Evolutionary conservation across 345 rosid species (phyloP), one percentile per base, ranked within the genome.

Genomic region (Arabis alpina): DNA sequence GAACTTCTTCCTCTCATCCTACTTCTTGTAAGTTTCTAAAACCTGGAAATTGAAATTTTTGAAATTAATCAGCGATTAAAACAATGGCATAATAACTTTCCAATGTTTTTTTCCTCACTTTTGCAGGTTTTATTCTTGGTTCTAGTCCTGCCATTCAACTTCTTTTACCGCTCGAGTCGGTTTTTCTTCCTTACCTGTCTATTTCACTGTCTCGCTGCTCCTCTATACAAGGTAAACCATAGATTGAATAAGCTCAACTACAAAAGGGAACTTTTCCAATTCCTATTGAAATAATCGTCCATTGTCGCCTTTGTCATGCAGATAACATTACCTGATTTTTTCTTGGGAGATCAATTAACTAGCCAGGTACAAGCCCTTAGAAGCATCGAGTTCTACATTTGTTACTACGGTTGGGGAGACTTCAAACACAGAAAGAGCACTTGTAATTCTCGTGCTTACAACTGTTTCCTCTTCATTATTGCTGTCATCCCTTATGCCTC

Each of bases 321-420:
- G 93, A 89, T 88, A 24, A 83, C 80, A 27, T 79, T 83, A n/a
- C 88, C 85, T 2, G 91, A 88, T 83, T 88, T 85, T 76, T 82
- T 86, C 83, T 81, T 88, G 83, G 95, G 84, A 47, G 92, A 86
- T 74, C 85, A 89, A 10, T 58, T 89, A 27, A 85, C 90, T n/a
- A 85, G 92, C 79, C 90, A 87, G 82, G 92, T 86, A 34, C 90
- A 89, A 81, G 86, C 92, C 8, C 44, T 89, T 4, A 61, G 96
- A 80, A 89, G 88, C 76, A 56, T 89, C 19, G 83, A 87, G 80
- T 85, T 89, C 77, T 89, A 84, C 30, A 43, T 87, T 19, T 89
- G 96, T 70, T 85, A 89, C 77, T 87, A 87, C 24, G 87, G 83
- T 8, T 85, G 84, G 90, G 92, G 90, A 67, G 87, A 87, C 67